phyloP scores from a whole-genome alignment of 2,329 filamentous ascomycete species.

The Monosporascus sp. region DNA sequence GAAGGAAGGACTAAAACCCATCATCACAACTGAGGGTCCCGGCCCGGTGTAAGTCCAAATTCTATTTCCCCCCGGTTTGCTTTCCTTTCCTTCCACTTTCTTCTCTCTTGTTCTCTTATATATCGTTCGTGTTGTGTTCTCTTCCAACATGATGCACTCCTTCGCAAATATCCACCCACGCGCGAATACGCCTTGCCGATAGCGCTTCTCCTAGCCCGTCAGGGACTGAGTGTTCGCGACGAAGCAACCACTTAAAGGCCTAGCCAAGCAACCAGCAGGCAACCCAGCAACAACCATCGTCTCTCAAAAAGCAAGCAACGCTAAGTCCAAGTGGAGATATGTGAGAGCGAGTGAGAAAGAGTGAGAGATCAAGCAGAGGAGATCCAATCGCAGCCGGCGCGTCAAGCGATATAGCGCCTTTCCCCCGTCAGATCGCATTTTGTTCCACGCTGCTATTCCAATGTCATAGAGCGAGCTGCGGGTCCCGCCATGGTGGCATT shows the following conservation, averaged over 20 bases:
- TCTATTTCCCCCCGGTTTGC: conserved; percentile 25
- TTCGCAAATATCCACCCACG: conserved; percentile 5
- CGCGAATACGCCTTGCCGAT: conserved; percentile 6
- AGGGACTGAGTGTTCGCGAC: conserved; percentile 1
- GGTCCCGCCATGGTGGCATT: neutral
- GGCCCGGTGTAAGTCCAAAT: conserved; percentile 27
- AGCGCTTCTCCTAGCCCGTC: neutral
- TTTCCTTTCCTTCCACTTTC: conserved; percentile 1
- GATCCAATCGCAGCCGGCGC: neutral
- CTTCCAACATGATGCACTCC: neutral
- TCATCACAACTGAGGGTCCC: conserved; percentile 64
- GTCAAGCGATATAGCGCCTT: neutral
- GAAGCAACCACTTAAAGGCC: neutral
- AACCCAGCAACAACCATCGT: conserved; percentile 1
- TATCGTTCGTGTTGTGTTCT: too few species aligned
- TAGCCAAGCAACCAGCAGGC: conserved; percentile 1
- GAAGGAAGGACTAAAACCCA: conserved; percentile 70
- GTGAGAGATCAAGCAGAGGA: neutral
- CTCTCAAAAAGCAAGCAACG: neutral
- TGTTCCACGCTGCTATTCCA: neutral
- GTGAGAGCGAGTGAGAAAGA: neutral
- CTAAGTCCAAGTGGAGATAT: neutral
- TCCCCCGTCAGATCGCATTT: neutral
- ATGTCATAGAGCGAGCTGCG: too few species aligned
- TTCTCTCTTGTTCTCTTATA: conserved; percentile 1